Evolutionary conservation across 1,139 yeast species (phyloP), one percentile per base, ranked within the genome.

Genomic region (Protomyces gravidus): DNA sequence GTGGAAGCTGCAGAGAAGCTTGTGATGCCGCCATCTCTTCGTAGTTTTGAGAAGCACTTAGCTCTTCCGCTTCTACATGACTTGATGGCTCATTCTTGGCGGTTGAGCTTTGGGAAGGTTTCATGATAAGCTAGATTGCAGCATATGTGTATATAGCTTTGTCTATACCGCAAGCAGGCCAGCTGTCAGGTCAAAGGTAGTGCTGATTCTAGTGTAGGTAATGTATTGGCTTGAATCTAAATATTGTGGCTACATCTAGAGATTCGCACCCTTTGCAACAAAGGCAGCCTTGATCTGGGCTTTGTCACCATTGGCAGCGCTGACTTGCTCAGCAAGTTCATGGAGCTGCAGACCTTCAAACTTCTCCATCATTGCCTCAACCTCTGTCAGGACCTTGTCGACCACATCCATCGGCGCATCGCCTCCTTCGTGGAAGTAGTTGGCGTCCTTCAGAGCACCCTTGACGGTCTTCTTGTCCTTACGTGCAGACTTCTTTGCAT

Each of bases 401-500:
- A 73, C 71, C 66, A 86, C 95, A 67, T 87, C 84, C 62, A 78
- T 78, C 60, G 82, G 77, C 59, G 90, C 79, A 64, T 75, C 80
- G 61, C 83, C 84, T 66, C 84, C 89, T 66, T 94, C 92, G 50
- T 66, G 66, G 68, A 89, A 89, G 81, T 88, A 89, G 65, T 80
- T 88, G 68, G 79, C 82, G 45, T 88, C 97, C 79, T 90, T 89
- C 67, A 83, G 88, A 61, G 90, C 78, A 68, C 77, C 76, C 81
- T 97, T 89, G 67, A 92, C 76, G 61, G 87, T 76, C 81, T 97
- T 88, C 89, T 88, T 92, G 80, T 86, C 89, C 88, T 90, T 92
- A 95, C 87, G 92, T 81, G 87, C 89, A 52, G 97, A 96, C 67
- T 83, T 84, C 80, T 89, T 90, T 62, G 96, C 96, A 69, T 96